Evolutionary conservation across 352 stramenopile genomes (phyloP).

Genomic region (Globisporangium nagaii): DNA sequence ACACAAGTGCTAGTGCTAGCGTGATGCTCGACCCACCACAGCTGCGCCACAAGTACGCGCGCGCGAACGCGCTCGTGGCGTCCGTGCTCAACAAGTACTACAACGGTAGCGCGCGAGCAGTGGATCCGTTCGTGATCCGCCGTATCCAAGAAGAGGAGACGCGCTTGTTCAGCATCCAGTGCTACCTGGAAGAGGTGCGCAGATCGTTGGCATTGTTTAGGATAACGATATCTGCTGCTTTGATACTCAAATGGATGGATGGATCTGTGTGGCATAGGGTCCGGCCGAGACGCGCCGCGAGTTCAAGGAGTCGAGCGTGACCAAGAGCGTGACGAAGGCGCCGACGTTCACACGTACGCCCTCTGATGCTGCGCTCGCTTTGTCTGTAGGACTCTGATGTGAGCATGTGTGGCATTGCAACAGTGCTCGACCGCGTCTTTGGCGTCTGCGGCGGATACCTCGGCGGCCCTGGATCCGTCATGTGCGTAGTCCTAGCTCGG

Average conservation of each 20-base stretch:
- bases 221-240: background rate
- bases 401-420: no score
- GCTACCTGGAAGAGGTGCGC: constrained; percentile 64
- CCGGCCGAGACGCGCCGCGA: constrained; percentile 44
- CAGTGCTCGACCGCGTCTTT: constrained; percentile 31
- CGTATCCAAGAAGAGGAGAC: constrained; percentile 47
- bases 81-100: constrained; percentile 73
- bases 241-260: background rate
- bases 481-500: constrained; percentile 30
- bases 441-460: constrained; percentile 46
- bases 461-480: constrained; percentile 41
- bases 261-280: constrained; percentile 18
- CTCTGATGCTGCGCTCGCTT: background rate
- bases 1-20: background rate
- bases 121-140: constrained; percentile 64
- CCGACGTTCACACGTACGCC: constrained; percentile 13
- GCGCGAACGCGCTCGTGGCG: constrained; percentile 44
- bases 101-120: constrained; percentile 55
- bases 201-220: no score
- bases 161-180: constrained; percentile 61
- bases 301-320: constrained; percentile 30
- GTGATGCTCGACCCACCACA: background rate
- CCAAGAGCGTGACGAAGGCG: constrained; percentile 9
- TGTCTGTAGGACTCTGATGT: background rate
- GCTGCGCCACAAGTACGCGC: constrained; percentile 32